Evolutionary conservation across 495 filamentous ascomycete genomes (phyloP).

Genomic region (Neurospora pannonica): DNA sequence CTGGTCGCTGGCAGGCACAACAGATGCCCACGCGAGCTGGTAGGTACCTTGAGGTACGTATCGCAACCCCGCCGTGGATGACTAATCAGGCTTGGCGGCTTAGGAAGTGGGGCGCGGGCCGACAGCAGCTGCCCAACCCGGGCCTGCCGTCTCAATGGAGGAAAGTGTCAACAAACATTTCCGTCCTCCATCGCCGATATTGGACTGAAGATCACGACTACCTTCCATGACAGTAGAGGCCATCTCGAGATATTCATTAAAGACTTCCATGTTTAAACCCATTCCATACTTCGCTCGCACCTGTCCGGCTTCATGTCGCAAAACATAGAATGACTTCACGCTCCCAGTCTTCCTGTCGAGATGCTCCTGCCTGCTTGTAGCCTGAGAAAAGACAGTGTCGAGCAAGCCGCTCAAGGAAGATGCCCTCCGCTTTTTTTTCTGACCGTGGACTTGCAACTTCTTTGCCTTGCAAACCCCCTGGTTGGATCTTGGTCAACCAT

Average conservation of each 20-base stretch:
- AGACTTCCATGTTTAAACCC: background rate
- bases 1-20: background rate
- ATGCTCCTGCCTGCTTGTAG: background rate
- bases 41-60: background rate
- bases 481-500: background rate
- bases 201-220: background rate
- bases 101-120: background rate
- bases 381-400: background rate
- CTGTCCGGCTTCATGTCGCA: background rate
- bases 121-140: background rate
- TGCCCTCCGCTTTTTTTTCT: background rate
- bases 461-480: background rate
- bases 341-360: background rate
- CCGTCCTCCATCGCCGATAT: background rate
- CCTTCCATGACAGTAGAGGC: background rate
- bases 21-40: background rate
- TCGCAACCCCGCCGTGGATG: background rate
- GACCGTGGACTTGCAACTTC: background rate
- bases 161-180: background rate
- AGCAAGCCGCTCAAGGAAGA: background rate
- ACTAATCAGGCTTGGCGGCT: background rate
- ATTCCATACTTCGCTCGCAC: background rate
- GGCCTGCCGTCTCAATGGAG: background rate
- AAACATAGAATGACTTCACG: background rate
- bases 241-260: background rate